Evolutionary conservation across 306 rosid species (phyloP), one percentile per base, ranked within the genome.

Genomic region (Ormosia semicastrata): DNA sequence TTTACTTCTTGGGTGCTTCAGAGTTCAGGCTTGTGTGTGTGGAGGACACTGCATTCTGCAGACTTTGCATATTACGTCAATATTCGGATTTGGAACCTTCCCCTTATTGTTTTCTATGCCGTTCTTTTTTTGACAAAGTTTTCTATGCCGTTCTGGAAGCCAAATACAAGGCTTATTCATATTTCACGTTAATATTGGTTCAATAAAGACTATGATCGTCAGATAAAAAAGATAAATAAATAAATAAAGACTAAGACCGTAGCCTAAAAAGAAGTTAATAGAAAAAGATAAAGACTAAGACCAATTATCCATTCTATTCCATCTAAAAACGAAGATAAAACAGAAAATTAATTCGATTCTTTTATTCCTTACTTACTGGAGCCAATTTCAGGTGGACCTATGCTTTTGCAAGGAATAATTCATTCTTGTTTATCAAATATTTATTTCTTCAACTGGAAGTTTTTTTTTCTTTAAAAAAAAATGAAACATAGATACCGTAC

Each of bases 281-380:
- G 1, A 24, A 24, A 24, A 24, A 24, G 24, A 30, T 3, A n/a
- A 11, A 29, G 29, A 50, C 1, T 33, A 54, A 14, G 1, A 46
- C 36, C 39, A 56, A 11, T 11, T 76, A 76, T 12, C 14, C 46
- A 43, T 34, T 18, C 41, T 10, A 53, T 7, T 46, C 46, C 8
- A 63, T 46, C 9, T 13, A 6, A 14, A 77, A 62, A 37, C 4
- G 9, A 53, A 49, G n/a, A 49, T n/a, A 24, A 32, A 7, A 36
- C 11, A 76, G 30, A 57, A 30, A 15, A 41, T 46, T 32, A 58
- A 12, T 36, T 29, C 2, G 37, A 15, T 79, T 17, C 64, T 46
- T 1, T 71, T 81, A 81, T 81, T 50, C 84, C 67, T 81, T 72
- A 17, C 84, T 81, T 81, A 32, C 58, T 30, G 44, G 24, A 7